phyloP scores from a whole-genome alignment of 805 yeast genomes.

The Myxozyma neglecta region DNA sequence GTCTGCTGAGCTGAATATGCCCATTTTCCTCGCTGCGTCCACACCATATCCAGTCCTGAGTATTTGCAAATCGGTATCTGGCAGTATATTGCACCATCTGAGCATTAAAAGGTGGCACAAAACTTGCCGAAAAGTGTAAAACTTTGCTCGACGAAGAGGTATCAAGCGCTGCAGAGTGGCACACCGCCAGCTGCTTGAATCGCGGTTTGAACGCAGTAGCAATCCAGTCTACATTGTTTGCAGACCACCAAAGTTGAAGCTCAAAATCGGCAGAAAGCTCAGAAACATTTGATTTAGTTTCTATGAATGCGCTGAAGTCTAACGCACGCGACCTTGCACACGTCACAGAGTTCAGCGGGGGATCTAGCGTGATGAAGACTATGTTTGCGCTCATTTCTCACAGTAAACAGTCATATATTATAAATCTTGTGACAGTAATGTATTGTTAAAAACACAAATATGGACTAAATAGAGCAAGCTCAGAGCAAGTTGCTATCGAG shows the following conservation, averaged over 20 bases:
- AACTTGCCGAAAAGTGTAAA: conserved; percentile 2
- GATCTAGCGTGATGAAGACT: conserved; percentile 6
- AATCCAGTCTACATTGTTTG: conserved; percentile 14
- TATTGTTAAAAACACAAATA: background rate
- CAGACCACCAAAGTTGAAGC: conserved; percentile 28
- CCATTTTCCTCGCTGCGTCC: conserved; percentile 20
- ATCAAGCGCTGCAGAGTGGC: background rate
- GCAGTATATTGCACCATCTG: conserved; percentile 24
- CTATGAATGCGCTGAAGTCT: conserved; percentile 17
- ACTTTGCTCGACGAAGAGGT: background rate
- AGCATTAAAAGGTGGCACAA: conserved; percentile 24
- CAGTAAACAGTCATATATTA: background rate
- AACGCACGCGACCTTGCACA: conserved; percentile 18
- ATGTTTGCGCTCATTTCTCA: background rate
- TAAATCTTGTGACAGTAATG: background rate
- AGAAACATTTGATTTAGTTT: background rate
- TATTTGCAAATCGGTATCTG: conserved; percentile 9
- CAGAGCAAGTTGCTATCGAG: background rate
- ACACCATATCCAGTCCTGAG: conserved; percentile 26
- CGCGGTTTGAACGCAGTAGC: conserved; percentile 5
- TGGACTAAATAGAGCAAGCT: background rate
- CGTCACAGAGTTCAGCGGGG: conserved; percentile 20
- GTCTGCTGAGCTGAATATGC: conserved; percentile 2
- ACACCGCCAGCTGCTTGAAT: background rate
- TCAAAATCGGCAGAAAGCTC: conserved; percentile 6